Evolutionary conservation across 2,329 filamentous ascomycete species (phyloP), one percentile per base, ranked within the genome.

Genomic region (Aspergillus flavus): DNA sequence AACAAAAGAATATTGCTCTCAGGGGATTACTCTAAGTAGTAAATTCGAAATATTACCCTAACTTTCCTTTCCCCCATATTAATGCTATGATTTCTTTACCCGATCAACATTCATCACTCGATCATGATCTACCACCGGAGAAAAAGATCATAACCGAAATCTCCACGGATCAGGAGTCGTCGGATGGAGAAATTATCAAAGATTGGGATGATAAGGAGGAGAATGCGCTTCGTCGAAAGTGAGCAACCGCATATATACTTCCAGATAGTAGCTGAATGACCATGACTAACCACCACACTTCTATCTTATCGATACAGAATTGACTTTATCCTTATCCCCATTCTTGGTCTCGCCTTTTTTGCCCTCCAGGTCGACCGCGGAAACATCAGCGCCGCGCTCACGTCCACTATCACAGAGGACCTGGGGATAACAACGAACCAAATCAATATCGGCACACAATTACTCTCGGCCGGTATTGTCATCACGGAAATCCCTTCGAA

Each of bases 391-490:
- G 84, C 83, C 46, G 84, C 84, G 4, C 67, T 86, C 58, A 86
- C 84, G 3, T 83, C 85, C 48, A 81, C 78, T 2, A 84, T 86
- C 67, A 80, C 83, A 54, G 71, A 78, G 26, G 84, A 86, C 65
- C 77, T 86, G 34, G 74, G 78, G 21, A 81, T 86, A 63, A 79
- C 77, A 2, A 82, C 83, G 7, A 80, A 85, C 63, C 81, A 85
- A 62, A 81, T 85, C 71, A 87, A 87, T 68, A 82, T 87, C 43
- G 84, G 84, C 12, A 80, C 83, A 30, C 82, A 85, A 63, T 75
- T 86, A 64, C 75, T 86, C 1, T 84, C 82, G 0, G 75, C 83
- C 1, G 82, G 82, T 23, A 84, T 85, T 55, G 82, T 85, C 2
- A 72, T 85, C 2, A 71, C 73, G 2, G 76, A 78, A 26, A 82